Conservation (phyloP, 371 early-diverging fungal species). For the Nematocida minor region DNA sequence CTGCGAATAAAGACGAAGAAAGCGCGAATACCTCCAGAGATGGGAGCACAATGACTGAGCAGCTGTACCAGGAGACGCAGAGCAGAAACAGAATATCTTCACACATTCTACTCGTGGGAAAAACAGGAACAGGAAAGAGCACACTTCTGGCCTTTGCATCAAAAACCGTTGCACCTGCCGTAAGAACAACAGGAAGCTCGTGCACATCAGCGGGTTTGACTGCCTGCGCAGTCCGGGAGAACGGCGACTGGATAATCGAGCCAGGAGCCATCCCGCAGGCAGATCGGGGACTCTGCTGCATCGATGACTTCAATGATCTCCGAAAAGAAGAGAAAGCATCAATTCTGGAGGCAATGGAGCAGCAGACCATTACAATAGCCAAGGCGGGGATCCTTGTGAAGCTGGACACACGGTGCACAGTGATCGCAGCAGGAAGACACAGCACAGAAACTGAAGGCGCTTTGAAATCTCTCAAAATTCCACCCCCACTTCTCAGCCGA, state of each 20-base stretch:
- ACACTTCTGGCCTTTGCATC: constrained; percentile 55
- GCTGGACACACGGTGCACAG: constrained; percentile 62
- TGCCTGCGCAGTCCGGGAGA: constrained; percentile 63
- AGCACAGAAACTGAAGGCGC: constrained; percentile 54
- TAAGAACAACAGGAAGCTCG: constrained; percentile 59
- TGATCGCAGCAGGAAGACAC: constrained; percentile 57
- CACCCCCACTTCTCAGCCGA: constrained; percentile 62
- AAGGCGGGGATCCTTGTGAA: constrained; percentile 64
- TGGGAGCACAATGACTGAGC: constrained; percentile 28
- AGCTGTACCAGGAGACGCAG: constrained; percentile 28
- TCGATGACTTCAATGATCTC: constrained; percentile 83
- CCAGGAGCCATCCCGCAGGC: constrained; percentile 94
- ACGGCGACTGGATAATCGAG: constrained; percentile 68
- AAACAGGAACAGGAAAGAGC: constrained; percentile 63
- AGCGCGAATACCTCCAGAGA: neutral
- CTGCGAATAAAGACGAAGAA: neutral
- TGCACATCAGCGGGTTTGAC: constrained; percentile 65
- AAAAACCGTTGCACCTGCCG: constrained; percentile 53
- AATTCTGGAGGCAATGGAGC: constrained; percentile 65
- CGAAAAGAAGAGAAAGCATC: constrained; percentile 62
- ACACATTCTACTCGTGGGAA: constrained; percentile 63
- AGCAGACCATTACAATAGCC: constrained; percentile 65
- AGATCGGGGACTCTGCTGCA: constrained; percentile 96
- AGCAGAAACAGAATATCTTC: constrained; percentile 34
- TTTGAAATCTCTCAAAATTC: constrained; percentile 58